phyloP scores from a whole-genome alignment of 805 yeast species.

The Saccharomycopsis oosterbeekiorum region DNA sequence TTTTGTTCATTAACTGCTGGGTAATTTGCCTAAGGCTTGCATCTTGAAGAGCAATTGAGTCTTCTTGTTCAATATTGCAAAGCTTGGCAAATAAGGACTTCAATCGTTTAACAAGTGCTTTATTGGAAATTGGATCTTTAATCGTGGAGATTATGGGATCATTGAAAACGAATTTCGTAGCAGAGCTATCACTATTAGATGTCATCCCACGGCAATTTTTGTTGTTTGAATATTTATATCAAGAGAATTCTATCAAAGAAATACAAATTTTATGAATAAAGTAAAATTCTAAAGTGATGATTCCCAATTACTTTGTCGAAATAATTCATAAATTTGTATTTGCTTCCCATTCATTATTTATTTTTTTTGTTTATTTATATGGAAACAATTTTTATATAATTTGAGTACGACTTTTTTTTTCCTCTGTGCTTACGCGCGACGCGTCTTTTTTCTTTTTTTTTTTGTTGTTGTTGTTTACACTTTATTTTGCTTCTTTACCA shows the following conservation, averaged over 20 bases:
- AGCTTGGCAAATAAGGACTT: constrained; percentile 54
- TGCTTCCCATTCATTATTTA: not conserved
- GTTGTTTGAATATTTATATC: not conserved
- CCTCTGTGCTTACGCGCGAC: not conserved
- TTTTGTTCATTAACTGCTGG: constrained; percentile 37
- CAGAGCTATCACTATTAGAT: not conserved
- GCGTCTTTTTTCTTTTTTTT: not conserved
- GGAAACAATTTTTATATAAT: not conserved
- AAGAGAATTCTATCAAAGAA: too few species aligned
- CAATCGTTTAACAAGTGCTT: constrained; percentile 50
- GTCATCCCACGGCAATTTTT: not conserved
- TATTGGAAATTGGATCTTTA: constrained; percentile 46
- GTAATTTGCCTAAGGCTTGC: constrained; percentile 30
- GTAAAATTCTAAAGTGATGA: not conserved
- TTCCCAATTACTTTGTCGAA: not conserved
- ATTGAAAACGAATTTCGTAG: constrained; percentile 24
- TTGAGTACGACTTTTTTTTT: not conserved
- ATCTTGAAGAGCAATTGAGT: constrained; percentile 26
- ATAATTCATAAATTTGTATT: not conserved
- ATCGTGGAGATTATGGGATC: constrained; percentile 47
- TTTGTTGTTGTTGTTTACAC: not conserved
- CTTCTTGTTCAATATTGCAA: constrained; percentile 33
- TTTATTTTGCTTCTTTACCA: not conserved
- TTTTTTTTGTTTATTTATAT: not conserved
- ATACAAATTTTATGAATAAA: too few species aligned